Evolutionary conservation across 768 basidiomycete genomes (phyloP).

Genomic region (Tulasnella sp.): DNA sequence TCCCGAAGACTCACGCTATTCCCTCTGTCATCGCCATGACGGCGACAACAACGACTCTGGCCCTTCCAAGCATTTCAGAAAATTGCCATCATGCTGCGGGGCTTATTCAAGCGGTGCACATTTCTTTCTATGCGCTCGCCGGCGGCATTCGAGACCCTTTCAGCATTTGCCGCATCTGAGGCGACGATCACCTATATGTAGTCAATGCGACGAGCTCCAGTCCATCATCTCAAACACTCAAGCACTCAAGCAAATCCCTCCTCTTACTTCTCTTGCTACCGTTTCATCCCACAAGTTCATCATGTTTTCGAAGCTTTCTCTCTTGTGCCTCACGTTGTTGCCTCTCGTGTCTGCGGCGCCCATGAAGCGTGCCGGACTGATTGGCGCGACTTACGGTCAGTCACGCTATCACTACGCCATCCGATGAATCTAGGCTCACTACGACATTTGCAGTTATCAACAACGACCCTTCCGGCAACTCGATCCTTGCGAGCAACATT

Average conservation of each 20-base stretch:
- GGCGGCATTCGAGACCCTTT: not conserved
- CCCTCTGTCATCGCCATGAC: not conserved
- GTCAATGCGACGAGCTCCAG: not conserved
- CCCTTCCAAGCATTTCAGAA: not conserved
- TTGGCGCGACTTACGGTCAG: too few relatives aligned
- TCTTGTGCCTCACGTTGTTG: too few relatives aligned
- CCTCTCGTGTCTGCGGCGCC: too few relatives aligned
- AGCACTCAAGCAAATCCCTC: not conserved
- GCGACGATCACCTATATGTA: not conserved
- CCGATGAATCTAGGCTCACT: too few relatives aligned
- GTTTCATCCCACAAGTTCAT: too few relatives aligned
- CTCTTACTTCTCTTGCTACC: too few relatives aligned
- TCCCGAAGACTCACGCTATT: not conserved
- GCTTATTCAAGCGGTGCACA: not conserved
- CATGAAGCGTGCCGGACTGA: too few relatives aligned
- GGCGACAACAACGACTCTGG: not conserved
- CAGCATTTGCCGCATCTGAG: not conserved
- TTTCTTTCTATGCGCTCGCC: not conserved
- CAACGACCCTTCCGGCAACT: slow-evolving; percentile 54
- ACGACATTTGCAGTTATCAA: slow-evolving; percentile 49
- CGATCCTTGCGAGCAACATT: slow-evolving; percentile 51
- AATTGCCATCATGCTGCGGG: not conserved
- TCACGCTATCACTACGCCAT: too few relatives aligned
- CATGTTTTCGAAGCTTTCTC: too few relatives aligned
- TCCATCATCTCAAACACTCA: not conserved